A percentile compares a stretch with the other conserved stretches of the same genome.
phyloP scores from a whole-genome alignment of 2,329 filamentous ascomycete species.

The Scedosporium aurantiacum region DNA sequence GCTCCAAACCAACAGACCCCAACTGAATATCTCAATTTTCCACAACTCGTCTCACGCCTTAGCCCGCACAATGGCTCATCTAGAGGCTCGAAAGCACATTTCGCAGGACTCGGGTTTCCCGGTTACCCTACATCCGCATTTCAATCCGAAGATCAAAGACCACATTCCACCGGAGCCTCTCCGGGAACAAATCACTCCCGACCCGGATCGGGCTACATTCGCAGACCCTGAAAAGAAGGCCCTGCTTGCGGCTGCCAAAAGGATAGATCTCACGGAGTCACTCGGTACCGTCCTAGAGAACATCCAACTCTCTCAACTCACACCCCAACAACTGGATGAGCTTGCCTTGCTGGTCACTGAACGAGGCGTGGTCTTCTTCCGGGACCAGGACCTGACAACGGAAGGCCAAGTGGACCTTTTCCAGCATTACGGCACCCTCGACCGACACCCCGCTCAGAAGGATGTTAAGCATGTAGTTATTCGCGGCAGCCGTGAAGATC shows the following conservation, averaged over 20 bases:
- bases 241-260: conserved; percentile 26
- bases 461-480: conserved; percentile 30
- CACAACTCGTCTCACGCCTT: too few relatives aligned
- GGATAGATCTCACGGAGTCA: conserved; percentile 29
- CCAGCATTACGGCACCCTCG: conserved; percentile 35
- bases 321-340: conserved; percentile 34
- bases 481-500: conserved; percentile 31
- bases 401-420: conserved; percentile 31
- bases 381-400: conserved; percentile 33
- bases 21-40: too few relatives aligned
- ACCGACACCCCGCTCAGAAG: conserved; percentile 34
- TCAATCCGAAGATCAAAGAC: conserved; percentile 32
- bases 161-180: conserved; percentile 25
- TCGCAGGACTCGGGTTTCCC: conserved; percentile 37
- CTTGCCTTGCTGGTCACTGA: conserved; percentile 35
- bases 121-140: conserved; percentile 31
- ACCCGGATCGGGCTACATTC: conserved; percentile 23
- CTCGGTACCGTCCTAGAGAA: conserved; percentile 27
- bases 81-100: conserved; percentile 34
- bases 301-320: conserved; percentile 34
- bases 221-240: conserved; percentile 33
- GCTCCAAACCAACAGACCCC: neutral
- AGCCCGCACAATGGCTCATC: conserved; percentile 12
- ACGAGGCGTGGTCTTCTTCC: conserved; percentile 36
- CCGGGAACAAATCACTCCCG: conserved; percentile 5